Evolutionary conservation across 1,139 yeast genomes (phyloP).

Genomic region (Yamadazyma oceani): DNA sequence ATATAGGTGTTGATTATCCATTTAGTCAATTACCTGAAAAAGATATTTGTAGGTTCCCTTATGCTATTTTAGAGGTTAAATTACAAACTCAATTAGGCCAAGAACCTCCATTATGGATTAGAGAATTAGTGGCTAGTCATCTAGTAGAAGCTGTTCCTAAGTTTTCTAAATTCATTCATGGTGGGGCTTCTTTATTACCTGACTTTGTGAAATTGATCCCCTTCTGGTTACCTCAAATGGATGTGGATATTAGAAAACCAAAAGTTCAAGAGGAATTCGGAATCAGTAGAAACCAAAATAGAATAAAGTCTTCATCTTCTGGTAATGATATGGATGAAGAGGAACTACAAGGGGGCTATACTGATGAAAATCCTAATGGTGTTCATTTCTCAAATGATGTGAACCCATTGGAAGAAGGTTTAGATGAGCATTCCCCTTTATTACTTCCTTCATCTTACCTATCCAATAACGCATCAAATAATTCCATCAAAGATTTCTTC

Average conservation of each 20-base stretch:
- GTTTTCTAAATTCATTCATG: constrained; percentile 95
- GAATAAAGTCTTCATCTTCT: constrained; percentile 38
- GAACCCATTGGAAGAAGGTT: constrained; percentile 50
- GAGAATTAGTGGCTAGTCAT: constrained; percentile 87
- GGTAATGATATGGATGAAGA: constrained; percentile 53
- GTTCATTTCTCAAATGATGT: constrained; percentile 49
- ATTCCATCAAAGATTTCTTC: constrained; percentile 34
- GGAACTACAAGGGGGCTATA: constrained; percentile 41
- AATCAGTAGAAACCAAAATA: constrained; percentile 37
- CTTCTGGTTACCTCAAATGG: constrained; percentile 99
- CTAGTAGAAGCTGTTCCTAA: constrained; percentile 97
- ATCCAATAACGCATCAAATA: constrained; percentile 22
- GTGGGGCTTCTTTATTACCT: constrained; percentile 84
- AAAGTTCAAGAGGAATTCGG: constrained; percentile 66
- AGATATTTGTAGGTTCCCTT: constrained; percentile 91
- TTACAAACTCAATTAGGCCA: constrained; percentile 97
- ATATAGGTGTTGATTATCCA: constrained; percentile 96
- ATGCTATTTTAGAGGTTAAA: constrained; percentile 95
- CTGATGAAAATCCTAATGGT: constrained; percentile 35
- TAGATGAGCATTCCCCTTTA: constrained; percentile 44
- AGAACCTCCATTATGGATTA: constrained; percentile 97
- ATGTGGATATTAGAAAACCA: constrained; percentile 90
- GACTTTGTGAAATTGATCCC: constrained; percentile 83
- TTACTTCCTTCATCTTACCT: constrained; percentile 39
- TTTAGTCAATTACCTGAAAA: constrained; percentile 78